These are phyloP conservation scores for Pochonia chlamydosporia DNA, from an alignment of 2,329 filamentous ascomycete species.

Conservation along the genomic window DNA sequence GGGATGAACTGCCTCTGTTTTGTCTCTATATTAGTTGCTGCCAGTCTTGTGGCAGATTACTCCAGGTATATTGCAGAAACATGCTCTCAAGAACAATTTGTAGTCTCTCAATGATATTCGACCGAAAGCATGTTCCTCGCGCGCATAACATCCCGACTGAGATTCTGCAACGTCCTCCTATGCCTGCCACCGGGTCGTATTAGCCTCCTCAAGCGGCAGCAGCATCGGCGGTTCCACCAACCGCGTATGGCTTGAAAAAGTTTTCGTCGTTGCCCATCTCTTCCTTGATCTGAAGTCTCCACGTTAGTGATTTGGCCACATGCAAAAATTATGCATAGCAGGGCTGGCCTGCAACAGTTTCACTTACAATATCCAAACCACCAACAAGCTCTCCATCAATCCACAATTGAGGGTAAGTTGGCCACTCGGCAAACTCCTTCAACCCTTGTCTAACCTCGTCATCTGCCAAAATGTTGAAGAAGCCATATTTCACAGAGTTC, in stretches of 20 bases:
- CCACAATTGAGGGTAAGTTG: slow-evolving; percentile 94
- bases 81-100: neutral
- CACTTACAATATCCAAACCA: slow-evolving; percentile 87
- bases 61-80: neutral
- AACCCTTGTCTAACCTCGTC: slow-evolving; percentile 94
- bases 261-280: slow-evolving; percentile 78
- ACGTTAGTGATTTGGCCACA: neutral
- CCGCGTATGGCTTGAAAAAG: slow-evolving; percentile 72
- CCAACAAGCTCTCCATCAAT: slow-evolving; percentile 85
- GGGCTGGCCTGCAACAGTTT: too few relatives aligned
- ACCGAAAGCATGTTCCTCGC: neutral
- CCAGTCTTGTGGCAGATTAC: neutral
- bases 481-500: slow-evolving; percentile 89
- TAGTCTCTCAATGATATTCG: neutral
- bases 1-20: neutral
- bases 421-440: slow-evolving; percentile 98
- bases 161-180: neutral
- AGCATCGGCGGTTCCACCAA: slow-evolving; percentile 37
- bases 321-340: neutral
- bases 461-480: slow-evolving; percentile 98
- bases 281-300: slow-evolving; percentile 71
- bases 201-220: slow-evolving; percentile 23
- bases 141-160: neutral
- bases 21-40: neutral
- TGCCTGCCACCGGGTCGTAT: neutral